Evolutionary conservation across 106 monocot genomes (phyloP), one percentile per base, ranked within the genome.

Genomic region (Dendrobium nobile): DNA sequence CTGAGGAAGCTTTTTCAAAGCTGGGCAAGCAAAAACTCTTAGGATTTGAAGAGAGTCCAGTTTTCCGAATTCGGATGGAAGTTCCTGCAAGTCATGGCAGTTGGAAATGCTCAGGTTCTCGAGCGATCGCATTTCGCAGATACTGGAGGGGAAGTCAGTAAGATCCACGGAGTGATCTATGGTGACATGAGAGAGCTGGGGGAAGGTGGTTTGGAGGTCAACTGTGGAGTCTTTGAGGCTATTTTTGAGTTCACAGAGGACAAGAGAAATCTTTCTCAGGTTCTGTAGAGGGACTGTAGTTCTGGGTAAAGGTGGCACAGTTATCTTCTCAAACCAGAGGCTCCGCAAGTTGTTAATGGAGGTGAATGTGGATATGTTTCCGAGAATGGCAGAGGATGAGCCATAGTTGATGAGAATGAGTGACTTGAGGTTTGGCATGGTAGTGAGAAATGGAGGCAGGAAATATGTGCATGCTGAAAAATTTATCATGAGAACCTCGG

Each of bases 251-350:
- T 90, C 85, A 45, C 90, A 90, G 7, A 86, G 84, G 68, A 88
- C 84, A 11, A 88, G 86, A 3, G 86, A 91, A 19, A 88, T 81
- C 75, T 86, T 91, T 10, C 77, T 26, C 48, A 91, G 41, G 72
- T 82, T 84, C 45, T 78, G 80, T 41, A 91, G 54, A 18, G 90
- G 90, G 73, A 80, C 72, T 47, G 88, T 86, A 8, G 83, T 85
- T 58, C 51, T 84, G 2, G 88, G 86, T n/a, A 91, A 77, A 42
- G 90, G 84, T 2, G 88, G 88, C 13, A 91, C 44, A 3, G 77
- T 73, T 67, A 91, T 88, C 84, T 88, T 90, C 79, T 90, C 90
- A 24, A 90, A 80, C 90, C 90, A 90, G 33, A 90, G 64, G 75
- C 82, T 87, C 65, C 79, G 83, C 48, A 90, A 59, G 26, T 59